These are phyloP conservation scores for Podospora fimiseda DNA, from an alignment of 495 filamentous ascomycete species.

Conservation along the genomic window DNA sequence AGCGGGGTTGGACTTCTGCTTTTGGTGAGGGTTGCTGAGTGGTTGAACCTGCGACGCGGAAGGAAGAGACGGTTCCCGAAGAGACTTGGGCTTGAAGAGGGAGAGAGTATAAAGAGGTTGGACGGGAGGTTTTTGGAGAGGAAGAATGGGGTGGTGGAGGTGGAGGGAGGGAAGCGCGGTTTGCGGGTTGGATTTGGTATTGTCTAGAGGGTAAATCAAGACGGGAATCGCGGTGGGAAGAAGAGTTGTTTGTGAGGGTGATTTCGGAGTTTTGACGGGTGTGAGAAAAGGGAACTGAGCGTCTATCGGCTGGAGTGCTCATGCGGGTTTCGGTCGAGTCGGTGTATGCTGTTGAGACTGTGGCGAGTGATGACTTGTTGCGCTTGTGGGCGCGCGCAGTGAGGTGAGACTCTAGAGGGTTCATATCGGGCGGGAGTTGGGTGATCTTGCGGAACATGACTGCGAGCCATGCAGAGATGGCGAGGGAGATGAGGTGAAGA, in stretches of 20 bases:
- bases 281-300: conserved; percentile 68
- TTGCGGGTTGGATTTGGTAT: conserved; percentile 40
- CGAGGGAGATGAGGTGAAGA: conserved; percentile 63
- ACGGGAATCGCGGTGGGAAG: conserved; percentile 42
- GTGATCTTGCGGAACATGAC: conserved; percentile 75
- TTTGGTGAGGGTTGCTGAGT: conserved; percentile 29
- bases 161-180: conserved; percentile 38
- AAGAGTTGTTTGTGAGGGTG: conserved; percentile 21
- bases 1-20: conserved; percentile 31
- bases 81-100: not conserved
- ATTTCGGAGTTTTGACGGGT: conserved; percentile 55
- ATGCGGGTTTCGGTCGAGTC: conserved; percentile 44
- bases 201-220: conserved; percentile 44
- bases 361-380: conserved; percentile 64
- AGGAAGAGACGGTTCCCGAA: not conserved
- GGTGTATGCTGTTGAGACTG: conserved; percentile 45
- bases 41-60: conserved; percentile 13
- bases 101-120: not conserved
- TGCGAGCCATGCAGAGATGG: conserved; percentile 62
- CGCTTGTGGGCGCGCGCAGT: conserved; percentile 71
- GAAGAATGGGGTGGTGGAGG: conserved; percentile 39
- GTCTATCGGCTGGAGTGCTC: conserved; percentile 42
- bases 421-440: conserved; percentile 81
- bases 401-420: conserved; percentile 78
- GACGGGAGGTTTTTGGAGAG: conserved; percentile 28